These are phyloP conservation scores for Solanum virginianum DNA, from an alignment of 257 asterid genomes.

Conservation along the genomic window DNA sequence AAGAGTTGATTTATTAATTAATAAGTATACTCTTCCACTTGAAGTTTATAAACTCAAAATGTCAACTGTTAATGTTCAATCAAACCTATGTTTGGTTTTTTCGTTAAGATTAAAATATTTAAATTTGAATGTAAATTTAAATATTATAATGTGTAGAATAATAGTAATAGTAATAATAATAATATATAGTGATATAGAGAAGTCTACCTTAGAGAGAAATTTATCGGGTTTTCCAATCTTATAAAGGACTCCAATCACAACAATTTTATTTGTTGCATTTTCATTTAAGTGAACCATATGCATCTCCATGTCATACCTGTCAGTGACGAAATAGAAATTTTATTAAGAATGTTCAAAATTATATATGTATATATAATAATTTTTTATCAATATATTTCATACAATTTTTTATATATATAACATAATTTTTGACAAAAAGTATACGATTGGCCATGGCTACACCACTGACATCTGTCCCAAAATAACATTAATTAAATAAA, in stretches of 20 bases:
- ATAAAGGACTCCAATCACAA: conserved; percentile 42
- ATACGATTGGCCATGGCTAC: too few species aligned
- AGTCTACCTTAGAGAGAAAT: conserved; percentile 43
- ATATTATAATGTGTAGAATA: not conserved
- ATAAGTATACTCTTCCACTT: not conserved
- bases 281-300: conserved; percentile 50
- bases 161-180: too few species aligned
- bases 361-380: too few species aligned
- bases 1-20: not conserved
- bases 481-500: too few species aligned
- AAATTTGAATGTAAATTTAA: not conserved
- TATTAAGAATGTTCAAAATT: too few species aligned
- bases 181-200: not conserved
- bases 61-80: not conserved
- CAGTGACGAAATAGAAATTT: too few species aligned
- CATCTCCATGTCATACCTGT: conserved; percentile 54
- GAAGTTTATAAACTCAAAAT: not conserved
- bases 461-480: too few species aligned
- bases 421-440: too few species aligned
- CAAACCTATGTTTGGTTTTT: not conserved
- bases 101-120: not conserved
- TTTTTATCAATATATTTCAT: too few species aligned
- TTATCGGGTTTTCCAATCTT: conserved; percentile 45
- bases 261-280: conserved; percentile 19
- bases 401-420: too few species aligned